Base-by-base conservation (phyloP, 1,284 basidiomycete genomes). In the Sphaerobolus stellatus region DNA sequence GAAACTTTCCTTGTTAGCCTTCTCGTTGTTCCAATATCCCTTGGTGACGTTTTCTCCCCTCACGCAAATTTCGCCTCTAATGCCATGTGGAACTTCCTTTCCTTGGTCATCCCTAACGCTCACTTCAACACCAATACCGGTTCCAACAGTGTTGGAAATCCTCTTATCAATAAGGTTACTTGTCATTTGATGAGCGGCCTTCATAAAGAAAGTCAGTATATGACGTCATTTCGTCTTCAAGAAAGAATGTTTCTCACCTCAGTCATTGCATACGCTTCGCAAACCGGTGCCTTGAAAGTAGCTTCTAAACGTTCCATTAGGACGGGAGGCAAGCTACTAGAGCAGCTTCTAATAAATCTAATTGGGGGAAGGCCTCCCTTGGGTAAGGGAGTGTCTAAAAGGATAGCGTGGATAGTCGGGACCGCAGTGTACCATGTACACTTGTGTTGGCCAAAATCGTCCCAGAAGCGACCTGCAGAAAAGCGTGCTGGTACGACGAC, bases 401-500 rank as follows among this genome's bases (percentile, higher is more conserved):
- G 66, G 59, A 78, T 76, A 48, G 72, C 68, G 60, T 77, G 76
- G 51, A 77, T 78, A 2, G 75, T 78, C 2, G 75, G 76, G 4
- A 77, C 74, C 3, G 68, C 69, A 24, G 71, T 73, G 56, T 70
- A 84, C 81, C 80, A 83, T 50, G 76, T 82, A 47, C 75, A 74
- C 46, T 72, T 68, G 20, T 77, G 64, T 29, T 71, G 64, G n/a
- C 63, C 65, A 2, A 82, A 75, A 44, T 84, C 76, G 18, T 66
- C 67, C 84, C 84, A 88, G 62, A 86, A 88, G 0, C 73, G 72
- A 44, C 74, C 71, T 2, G 83, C 80, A 50, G 81, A 79, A 67
- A 86, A 86, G 6, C 75, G 77, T 22, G 70, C 64, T 45, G 83
- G 83, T 64, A 87, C 79, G 57, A 86, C 80, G 3, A 82, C 75